These are phyloP conservation scores for Abrus precatorius DNA, from an alignment of 306 rosid genomes.

Conservation along the genomic window DNA sequence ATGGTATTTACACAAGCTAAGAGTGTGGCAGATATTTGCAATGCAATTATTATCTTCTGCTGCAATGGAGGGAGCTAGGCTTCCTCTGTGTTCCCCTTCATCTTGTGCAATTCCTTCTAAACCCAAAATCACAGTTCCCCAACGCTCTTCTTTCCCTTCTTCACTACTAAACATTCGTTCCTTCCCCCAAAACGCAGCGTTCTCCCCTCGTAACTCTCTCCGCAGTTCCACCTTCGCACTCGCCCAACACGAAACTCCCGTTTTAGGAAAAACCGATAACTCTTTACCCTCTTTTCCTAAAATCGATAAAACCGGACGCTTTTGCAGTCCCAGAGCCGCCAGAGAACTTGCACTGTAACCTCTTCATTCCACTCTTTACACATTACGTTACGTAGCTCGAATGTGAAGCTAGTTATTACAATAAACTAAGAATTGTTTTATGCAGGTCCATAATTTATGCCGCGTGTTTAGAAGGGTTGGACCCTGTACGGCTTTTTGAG, in stretches of 20 bases:
- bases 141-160: constrained; percentile 35
- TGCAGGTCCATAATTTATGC: constrained; percentile 85
- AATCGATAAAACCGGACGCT: constrained; percentile 81
- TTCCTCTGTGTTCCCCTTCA: constrained; percentile 45
- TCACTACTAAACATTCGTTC: constrained; percentile 21
- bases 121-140: constrained; percentile 27
- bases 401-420: too few species aligned
- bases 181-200: constrained; percentile 25
- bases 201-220: constrained; percentile 50
- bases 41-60: constrained; percentile 14
- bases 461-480: constrained; percentile 86
- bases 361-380: not conserved
- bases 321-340: constrained; percentile 95
- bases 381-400: not conserved
- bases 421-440: not conserved
- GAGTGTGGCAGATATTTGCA: not conserved
- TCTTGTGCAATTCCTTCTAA: constrained; percentile 36
- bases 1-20: not conserved
- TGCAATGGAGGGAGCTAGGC: constrained; percentile 55
- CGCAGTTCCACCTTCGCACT: constrained; percentile 56
- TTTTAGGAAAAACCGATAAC: constrained; percentile 23
- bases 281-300: constrained; percentile 63
- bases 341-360: constrained; percentile 91
- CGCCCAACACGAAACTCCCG: constrained; percentile 47
- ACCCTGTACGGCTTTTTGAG: constrained; percentile 86